Conservation (phyloP, 225 moss, liverwort and hornwort genomes). For the Polytrichum commune region DNA sequence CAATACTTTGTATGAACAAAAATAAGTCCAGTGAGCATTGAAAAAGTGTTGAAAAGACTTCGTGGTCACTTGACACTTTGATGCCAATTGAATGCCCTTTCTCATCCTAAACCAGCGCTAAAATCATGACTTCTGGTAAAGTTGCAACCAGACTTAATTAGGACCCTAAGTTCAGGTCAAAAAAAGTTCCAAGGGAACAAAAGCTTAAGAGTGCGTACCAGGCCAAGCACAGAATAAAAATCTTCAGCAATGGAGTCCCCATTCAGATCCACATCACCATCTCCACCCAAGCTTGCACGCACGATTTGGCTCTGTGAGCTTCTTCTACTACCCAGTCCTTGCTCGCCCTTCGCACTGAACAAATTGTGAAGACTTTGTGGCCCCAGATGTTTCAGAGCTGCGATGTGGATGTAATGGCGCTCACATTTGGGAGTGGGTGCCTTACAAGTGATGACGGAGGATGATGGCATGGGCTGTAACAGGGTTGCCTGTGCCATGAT, state of each 20-base stretch:
- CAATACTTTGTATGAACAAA: too few relatives aligned
- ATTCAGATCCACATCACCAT: slow-evolving; percentile 51
- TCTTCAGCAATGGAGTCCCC: slow-evolving; percentile 65
- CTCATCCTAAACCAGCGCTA: not conserved
- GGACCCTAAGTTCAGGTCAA: not conserved
- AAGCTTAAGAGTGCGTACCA: slow-evolving; percentile 40
- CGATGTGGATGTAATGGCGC: slow-evolving; percentile 2
- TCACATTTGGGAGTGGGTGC: slow-evolving; percentile 11
- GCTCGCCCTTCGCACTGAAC: slow-evolving; percentile 7
- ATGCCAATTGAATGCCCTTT: not conserved
- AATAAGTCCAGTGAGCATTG: too few relatives aligned
- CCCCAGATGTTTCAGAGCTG: slow-evolving; percentile 10
- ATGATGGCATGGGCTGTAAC: slow-evolving; percentile 21
- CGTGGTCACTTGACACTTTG: not conserved
- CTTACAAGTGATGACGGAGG: slow-evolving; percentile 10
- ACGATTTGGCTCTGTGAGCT: slow-evolving; percentile 18
- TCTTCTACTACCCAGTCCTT: slow-evolving; percentile 1
- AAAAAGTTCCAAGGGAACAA: not conserved
- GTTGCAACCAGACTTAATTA: too few relatives aligned
- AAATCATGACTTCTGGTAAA: too few relatives aligned
- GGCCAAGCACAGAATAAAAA: slow-evolving; percentile 93
- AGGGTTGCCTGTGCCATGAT: slow-evolving; percentile 38
- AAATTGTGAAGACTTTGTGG: slow-evolving; percentile 14
- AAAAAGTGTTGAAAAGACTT: too few relatives aligned
- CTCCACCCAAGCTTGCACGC: slow-evolving; percentile 57